Percentiles rank a stretch among this genome's conserved stretches.
Evolutionary conservation across 1,139 yeast genomes (phyloP).

Genomic region (Yamadazyma buinensis): DNA sequence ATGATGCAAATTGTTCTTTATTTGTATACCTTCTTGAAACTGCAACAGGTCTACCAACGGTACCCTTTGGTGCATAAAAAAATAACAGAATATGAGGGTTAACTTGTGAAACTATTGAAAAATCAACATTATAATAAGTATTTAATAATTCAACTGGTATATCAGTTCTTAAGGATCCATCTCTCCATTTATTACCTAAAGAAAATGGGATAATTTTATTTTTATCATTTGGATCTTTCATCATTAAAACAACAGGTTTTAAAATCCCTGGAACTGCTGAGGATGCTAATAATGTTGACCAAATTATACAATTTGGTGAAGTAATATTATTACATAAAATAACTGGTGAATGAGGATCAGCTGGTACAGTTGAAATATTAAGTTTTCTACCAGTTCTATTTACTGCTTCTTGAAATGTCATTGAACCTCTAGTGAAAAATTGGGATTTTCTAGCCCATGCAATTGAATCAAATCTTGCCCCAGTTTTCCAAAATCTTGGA

Average conservation of each 20-base stretch:
- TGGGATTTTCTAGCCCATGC: constrained; percentile 68
- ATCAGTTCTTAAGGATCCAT: constrained; percentile 70
- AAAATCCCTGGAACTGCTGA: constrained; percentile 85
- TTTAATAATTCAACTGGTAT: constrained; percentile 67
- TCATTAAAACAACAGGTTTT: constrained; percentile 78
- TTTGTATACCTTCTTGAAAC: constrained; percentile 45
- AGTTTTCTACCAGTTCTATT: constrained; percentile 66
- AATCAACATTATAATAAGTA: constrained; percentile 75
- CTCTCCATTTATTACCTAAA: constrained; percentile 73
- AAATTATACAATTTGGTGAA: constrained; percentile 77
- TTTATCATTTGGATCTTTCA: constrained; percentile 44
- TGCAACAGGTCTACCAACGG: constrained; percentile 77
- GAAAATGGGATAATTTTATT: constrained; percentile 58
- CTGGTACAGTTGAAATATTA: constrained; percentile 76
- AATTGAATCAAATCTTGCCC: constrained; percentile 73
- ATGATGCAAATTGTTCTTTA: constrained; percentile 35
- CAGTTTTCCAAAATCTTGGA: constrained; percentile 67
- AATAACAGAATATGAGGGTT: constrained; percentile 79
- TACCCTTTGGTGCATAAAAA: constrained; percentile 76
- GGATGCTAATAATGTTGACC: constrained; percentile 75
- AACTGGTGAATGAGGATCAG: constrained; percentile 80
- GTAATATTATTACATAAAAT: constrained; percentile 75
- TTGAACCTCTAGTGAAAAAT: constrained; percentile 71
- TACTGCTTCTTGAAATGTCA: constrained; percentile 69
- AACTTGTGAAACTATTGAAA: constrained; percentile 75